Base-by-base conservation (phyloP, 1,139 yeast species). In the Blastobotrys persicus region DNA sequence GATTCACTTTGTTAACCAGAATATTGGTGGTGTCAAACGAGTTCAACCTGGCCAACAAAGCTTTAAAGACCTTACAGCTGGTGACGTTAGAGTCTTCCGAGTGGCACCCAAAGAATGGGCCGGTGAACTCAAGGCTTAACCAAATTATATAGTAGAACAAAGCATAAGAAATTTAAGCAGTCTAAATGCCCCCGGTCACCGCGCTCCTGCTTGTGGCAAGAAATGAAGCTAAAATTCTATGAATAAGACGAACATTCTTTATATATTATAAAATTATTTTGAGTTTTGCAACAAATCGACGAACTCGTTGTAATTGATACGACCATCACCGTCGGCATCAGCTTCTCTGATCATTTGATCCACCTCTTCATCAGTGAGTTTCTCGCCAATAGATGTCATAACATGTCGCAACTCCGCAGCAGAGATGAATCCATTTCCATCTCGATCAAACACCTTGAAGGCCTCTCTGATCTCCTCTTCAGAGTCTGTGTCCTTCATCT, bases 401-500 rank as follows among this genome's bases (percentile, higher is more conserved):
- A 92, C 98, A 68, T 91, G 96, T 72, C 95, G 85, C 69, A 92
- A 81, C 74, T 92, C 99, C 55, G 96, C 95, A 52, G 95, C 92
- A 51, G 95, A 86, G 65, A 92, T 92, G 71, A 85, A 86, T 55
- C 98, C 99, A 67, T 92, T 97, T 50, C 97, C 97, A 68, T 92
- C 95, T 67, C 88, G 77, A 71, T 82, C 88, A 66, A 89, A 88
- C 43, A 92, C 98, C 72, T 91, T 91, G 77, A 92, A 92, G 13
- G 98, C 98, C 73, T 92, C 98, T 58, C 94, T 81, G 60, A 92
- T 84, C 70, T 92, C 98, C 59, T 95, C 98, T 70, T 92, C 98
- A 31, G 94, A 84, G 69, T 92, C 98, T 54, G 95, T 88, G 64
- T 92, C 96, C 73, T 86, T 87, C 83, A 92, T 85, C 68, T 92